Conservation (phyloP, 2,329 filamentous ascomycete species). For the Arthroderma uncinatum region DNA sequence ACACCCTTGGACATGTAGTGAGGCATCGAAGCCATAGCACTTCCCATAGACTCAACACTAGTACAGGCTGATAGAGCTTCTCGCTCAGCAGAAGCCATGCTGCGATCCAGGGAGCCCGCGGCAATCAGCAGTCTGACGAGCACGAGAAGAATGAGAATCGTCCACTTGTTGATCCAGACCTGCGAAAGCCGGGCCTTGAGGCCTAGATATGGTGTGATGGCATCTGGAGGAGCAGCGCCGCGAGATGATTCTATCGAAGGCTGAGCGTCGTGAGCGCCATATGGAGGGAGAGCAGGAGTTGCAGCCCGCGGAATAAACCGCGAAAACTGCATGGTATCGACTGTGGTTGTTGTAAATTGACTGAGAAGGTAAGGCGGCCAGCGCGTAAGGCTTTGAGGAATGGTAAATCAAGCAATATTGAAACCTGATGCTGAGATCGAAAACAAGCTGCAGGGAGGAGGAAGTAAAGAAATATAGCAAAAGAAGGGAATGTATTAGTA, state of each 20-base stretch:
- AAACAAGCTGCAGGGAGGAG: not conserved
- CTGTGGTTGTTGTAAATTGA: not conserved
- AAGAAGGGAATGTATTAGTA: not conserved
- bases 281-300: slow-evolving; percentile 25
- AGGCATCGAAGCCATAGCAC: slow-evolving; percentile 94
- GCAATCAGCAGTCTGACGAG: slow-evolving; percentile 71
- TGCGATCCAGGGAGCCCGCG: slow-evolving; percentile 57
- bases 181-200: slow-evolving; percentile 83
- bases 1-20: slow-evolving; percentile 84
- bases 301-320: slow-evolving; percentile 17
- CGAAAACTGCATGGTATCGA: slow-evolving; percentile 24
- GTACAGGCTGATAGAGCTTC: slow-evolving; percentile 84
- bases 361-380: slow-evolving; percentile 3
- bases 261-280: slow-evolving; percentile 35
- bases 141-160: slow-evolving; percentile 74
- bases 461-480: not conserved
- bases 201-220: slow-evolving; percentile 82
- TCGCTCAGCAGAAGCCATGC: slow-evolving; percentile 62
- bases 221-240: slow-evolving; percentile 47
- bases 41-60: slow-evolving; percentile 84
- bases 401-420: not conserved
- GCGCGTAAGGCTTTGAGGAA: not conserved
- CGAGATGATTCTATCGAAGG: slow-evolving; percentile 31
- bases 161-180: slow-evolving; percentile 97
- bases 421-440: not conserved